Evolutionary conservation across 2,329 filamentous ascomycete species (phyloP).

Genomic region (Samsoniella hepiali): DNA sequence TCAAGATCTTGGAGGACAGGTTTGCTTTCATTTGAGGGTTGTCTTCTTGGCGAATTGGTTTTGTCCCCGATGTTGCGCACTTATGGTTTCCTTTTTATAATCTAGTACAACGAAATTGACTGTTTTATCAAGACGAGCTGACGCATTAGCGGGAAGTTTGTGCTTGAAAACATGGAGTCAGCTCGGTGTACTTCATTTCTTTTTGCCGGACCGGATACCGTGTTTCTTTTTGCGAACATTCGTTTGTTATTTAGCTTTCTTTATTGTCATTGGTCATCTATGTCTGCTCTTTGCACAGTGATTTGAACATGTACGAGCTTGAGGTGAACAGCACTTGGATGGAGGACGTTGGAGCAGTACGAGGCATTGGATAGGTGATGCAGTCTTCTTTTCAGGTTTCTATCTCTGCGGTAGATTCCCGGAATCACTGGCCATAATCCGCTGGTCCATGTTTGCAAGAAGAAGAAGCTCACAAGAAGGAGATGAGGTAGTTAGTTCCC

Average conservation of each 20-base stretch:
- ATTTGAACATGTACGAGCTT: not conserved
- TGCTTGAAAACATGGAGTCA: conserved; percentile 8
- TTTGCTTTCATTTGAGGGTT: conserved; percentile 19
- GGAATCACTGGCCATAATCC: not conserved
- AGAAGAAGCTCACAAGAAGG: not conserved
- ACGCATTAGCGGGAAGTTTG: conserved; percentile 3
- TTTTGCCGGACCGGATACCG: conserved; percentile 3
- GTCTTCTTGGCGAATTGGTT: conserved; percentile 20
- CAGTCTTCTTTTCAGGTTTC: not conserved
- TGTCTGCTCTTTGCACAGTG: not conserved
- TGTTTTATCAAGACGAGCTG: conserved; percentile 11
- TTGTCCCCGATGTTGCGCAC: conserved; percentile 19
- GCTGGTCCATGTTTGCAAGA: not conserved
- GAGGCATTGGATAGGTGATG: not conserved
- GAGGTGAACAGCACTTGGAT: not conserved
- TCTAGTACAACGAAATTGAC: conserved; percentile 21
- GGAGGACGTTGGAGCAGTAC: not conserved
- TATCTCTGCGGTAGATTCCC: not conserved
- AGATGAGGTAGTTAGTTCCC: not conserved
- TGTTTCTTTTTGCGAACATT: conserved; percentile 12
- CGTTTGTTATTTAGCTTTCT: conserved; percentile 14
- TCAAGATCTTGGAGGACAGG: conserved; percentile 19
- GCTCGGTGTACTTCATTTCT: conserved; percentile 16
- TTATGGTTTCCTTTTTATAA: conserved; percentile 20
- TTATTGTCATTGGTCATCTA: conserved; percentile 9